These are phyloP conservation scores for Fusarium albidum DNA, from an alignment of 2,329 filamentous ascomycete genomes.

Conservation along the genomic window DNA sequence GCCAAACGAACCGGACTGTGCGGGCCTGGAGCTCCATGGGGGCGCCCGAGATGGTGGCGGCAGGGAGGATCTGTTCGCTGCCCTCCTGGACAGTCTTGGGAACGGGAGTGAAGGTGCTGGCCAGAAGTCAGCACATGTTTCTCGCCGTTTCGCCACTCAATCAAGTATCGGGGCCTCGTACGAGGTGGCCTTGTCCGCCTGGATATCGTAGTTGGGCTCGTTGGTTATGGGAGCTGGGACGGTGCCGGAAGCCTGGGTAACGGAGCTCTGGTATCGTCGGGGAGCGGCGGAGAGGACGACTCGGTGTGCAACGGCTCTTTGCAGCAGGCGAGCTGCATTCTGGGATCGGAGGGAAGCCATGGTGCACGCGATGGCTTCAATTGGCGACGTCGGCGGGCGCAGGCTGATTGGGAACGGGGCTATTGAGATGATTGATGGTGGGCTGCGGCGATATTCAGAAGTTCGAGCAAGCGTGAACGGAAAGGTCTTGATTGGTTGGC, in stretches of 20 bases:
- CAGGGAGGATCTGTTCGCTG: constrained; percentile 82
- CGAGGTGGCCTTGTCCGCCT: constrained; percentile 90
- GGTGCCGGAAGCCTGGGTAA: constrained; percentile 52
- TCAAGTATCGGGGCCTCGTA: constrained; percentile 51
- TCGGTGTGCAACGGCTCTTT: constrained; percentile 51
- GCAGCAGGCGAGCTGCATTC: constrained; percentile 60
- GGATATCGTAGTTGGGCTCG: constrained; percentile 81
- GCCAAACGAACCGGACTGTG: constrained; percentile 79
- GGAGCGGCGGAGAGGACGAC: constrained; percentile 52
- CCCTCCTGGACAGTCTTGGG: constrained; percentile 91
- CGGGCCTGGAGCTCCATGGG: constrained; percentile 93
- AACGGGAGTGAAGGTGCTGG: constrained; percentile 87
- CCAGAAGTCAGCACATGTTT: constrained; percentile 28
- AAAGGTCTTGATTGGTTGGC: constrained; percentile 51
- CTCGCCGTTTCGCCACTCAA: constrained; percentile 2
- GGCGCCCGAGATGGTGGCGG: constrained; percentile 88
- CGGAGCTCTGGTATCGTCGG: constrained; percentile 63
- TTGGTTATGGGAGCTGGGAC: constrained; percentile 60
- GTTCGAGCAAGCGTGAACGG: constrained; percentile 41
- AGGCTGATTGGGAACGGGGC: constrained; percentile 16
- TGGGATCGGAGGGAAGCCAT: constrained; percentile 75
- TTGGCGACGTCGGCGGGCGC: constrained; percentile 28
- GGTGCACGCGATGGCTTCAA: constrained; percentile 42
- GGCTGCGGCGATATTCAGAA: constrained; percentile 42
- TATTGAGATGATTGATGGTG: constrained; percentile 36